Conservation (phyloP, 441 rosid species). For the Francoa sonchifolia region DNA sequence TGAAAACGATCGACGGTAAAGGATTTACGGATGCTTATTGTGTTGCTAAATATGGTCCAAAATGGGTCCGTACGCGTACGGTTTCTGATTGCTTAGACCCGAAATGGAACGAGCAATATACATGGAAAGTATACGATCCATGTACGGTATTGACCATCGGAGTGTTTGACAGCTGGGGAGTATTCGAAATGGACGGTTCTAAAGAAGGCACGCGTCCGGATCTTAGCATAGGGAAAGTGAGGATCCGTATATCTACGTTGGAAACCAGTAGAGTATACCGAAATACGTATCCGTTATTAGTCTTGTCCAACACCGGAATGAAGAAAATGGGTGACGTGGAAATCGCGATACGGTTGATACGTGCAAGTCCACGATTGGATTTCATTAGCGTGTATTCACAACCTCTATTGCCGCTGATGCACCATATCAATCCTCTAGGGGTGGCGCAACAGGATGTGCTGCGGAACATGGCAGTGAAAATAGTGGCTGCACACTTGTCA, state of each 20-base stretch:
- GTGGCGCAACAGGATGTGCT: conserved; percentile 33
- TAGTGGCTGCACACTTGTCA: conserved; percentile 32
- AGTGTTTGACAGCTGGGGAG: conserved; percentile 45
- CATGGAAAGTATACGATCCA: conserved; percentile 57
- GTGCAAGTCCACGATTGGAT: conserved; percentile 36
- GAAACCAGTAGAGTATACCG: conserved; percentile 41
- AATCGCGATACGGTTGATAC: conserved; percentile 43
- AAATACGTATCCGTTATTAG: conserved; percentile 34
- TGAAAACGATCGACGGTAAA: conserved; percentile 41
- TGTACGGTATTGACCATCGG: conserved; percentile 48
- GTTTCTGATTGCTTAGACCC: conserved; percentile 45
- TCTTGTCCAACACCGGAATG: conserved; percentile 31
- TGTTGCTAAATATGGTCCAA: conserved; percentile 53
- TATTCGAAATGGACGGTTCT: conserved; percentile 22
- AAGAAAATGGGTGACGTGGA: conserved; percentile 50
- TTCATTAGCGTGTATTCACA: conserved; percentile 49
- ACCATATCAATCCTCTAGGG: conserved; percentile 41
- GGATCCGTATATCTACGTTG: conserved; percentile 45
- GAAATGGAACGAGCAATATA: conserved; percentile 60
- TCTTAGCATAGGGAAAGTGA: conserved; percentile 37
- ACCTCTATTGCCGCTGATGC: conserved; percentile 46
- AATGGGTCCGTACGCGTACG: conserved; percentile 66
- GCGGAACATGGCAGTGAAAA: conserved; percentile 29
- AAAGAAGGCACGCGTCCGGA: conserved; percentile 41
- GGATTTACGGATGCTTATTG: conserved; percentile 51